Base-by-base conservation (phyloP, 805 yeast species). In the Dipodascopsis tothii region DNA sequence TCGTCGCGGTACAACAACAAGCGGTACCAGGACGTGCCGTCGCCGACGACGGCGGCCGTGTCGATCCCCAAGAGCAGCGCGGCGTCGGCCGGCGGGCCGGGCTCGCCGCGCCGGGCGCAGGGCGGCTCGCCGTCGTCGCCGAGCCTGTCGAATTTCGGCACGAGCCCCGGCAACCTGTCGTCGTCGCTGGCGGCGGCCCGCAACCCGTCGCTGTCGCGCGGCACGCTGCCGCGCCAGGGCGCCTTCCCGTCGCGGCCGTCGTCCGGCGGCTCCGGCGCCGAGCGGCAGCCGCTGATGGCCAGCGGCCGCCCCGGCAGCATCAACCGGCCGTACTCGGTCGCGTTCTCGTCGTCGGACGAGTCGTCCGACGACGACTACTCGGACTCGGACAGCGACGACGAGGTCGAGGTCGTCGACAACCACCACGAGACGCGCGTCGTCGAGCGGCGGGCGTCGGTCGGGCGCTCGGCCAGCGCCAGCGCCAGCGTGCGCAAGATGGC, bases 361-460 rank as follows among this genome's bases (percentile, higher is more conserved):
- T 9, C 9, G 14, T 25, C 30, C n/a, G 19, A 47, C 9, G 52
- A 46, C 6, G 44, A 48, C 6, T 47, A 48, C 16, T 36, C 41
- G 21, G 17, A 23, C 16, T 45, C 48, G 3, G 43, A 48, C 2
- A 35, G 34, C 32, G 44, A 35, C 23, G 49, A 41, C 3, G 51
- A 49, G 18, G 51, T 41, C 6, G 44, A 39, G 16, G 46, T 46
- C 14, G 45, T 46, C 7, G 53, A 49, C 20, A 47, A 49, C 32
- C 50, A 48, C 22, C 51, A 49, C 19, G 43, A 49, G 35, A 48
- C 50, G 3, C 14, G 35, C 5, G 52, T 48, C 11, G 50, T 48
- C 22, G 46, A 46, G 9, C 35, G 41, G 9, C 36, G 51, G 6
- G 14, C 16, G n/a, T 35, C 45, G 21, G 39, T 40, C 3, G 40